Conservation (phyloP, 148 eudicot species). For the Pouteria glomerata region DNA sequence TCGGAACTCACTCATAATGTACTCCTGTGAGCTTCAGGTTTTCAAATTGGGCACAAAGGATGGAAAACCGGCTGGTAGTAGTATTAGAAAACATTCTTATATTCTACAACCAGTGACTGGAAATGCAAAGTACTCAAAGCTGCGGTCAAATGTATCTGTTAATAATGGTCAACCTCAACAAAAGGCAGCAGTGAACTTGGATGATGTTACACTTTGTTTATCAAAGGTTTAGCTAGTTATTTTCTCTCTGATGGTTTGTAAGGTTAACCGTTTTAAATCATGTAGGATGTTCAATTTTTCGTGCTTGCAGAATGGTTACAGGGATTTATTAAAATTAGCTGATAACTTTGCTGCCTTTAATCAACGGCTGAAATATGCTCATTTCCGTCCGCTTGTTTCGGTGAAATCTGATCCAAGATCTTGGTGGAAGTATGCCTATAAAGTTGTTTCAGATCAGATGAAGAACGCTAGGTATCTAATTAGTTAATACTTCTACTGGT, state of each 20-base stretch:
- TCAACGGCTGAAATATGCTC: slow-evolving; percentile 82
- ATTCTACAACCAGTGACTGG: slow-evolving; percentile 92
- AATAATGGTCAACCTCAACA: slow-evolving; percentile 59
- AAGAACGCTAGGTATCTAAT: slow-evolving; percentile 77
- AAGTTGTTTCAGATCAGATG: slow-evolving; percentile 59
- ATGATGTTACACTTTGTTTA: slow-evolving; percentile 87
- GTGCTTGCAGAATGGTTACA: slow-evolving; percentile 65
- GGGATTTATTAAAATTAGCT: slow-evolving; percentile 80
- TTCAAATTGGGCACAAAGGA: slow-evolving; percentile 78
- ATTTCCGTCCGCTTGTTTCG: slow-evolving; percentile 66
- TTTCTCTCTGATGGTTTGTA: background rate
- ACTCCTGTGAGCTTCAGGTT: slow-evolving; percentile 41
- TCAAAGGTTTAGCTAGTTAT: slow-evolving; percentile 57
- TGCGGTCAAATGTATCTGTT: slow-evolving; percentile 44
- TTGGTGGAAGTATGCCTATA: slow-evolving; percentile 95
- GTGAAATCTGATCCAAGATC: slow-evolving; percentile 70
- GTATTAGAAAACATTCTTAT: slow-evolving; percentile 53
- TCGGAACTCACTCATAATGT: background rate
- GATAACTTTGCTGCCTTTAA: slow-evolving; percentile 94
- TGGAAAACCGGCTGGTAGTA: slow-evolving; percentile 52
- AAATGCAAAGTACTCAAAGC: slow-evolving; percentile 73
- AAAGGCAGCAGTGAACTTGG: slow-evolving; percentile 74
- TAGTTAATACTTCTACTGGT: slow-evolving; percentile 11
- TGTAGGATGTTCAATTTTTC: background rate
- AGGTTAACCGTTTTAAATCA: background rate